These are phyloP conservation scores for Aspergillus costaricaensis DNA, from an alignment of 2,329 filamentous ascomycete genomes.

Conservation along the genomic window DNA sequence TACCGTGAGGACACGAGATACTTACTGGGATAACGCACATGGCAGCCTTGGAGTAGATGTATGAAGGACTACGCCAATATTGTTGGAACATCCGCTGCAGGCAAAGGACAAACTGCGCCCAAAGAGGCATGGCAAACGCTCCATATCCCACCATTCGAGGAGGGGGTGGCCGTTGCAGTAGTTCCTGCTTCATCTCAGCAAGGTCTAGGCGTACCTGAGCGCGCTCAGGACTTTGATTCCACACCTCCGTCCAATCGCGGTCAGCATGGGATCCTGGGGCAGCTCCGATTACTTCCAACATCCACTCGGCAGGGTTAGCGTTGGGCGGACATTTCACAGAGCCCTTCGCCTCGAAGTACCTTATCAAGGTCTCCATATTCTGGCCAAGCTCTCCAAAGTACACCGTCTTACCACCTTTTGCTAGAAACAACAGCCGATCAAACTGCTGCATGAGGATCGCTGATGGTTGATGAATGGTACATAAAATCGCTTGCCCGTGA, in stretches of 20 bases:
- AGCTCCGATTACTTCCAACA: conserved; percentile 60
- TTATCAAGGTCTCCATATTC: conserved; percentile 57
- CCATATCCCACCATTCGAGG: conserved; percentile 59
- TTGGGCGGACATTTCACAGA: conserved; percentile 58
- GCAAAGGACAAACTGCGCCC: conserved; percentile 66
- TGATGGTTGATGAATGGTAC: conserved; percentile 91
- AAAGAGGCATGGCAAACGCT: conserved; percentile 78
- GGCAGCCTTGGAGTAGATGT: conserved; percentile 78
- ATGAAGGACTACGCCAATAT: conserved; percentile 85
- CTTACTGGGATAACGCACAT: conserved; percentile 68
- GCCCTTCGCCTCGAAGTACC: conserved; percentile 66
- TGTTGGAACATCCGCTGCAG: conserved; percentile 77
- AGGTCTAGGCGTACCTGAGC: conserved; percentile 52
- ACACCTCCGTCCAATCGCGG: conserved; percentile 63
- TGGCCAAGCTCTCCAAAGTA: conserved; percentile 67
- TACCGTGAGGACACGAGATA: conserved; percentile 46
- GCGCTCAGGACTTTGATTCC: conserved; percentile 58
- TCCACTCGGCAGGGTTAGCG: conserved; percentile 69
- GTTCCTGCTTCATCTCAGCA: conserved; percentile 39
- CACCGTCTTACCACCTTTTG: conserved; percentile 63
- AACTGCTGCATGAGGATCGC: conserved; percentile 88
- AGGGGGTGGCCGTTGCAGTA: conserved; percentile 32
- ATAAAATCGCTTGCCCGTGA: conserved; percentile 85
- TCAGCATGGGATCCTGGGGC: conserved; percentile 62
- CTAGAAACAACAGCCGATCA: conserved; percentile 63